Conservation (phyloP, 2,329 filamentous ascomycete genomes). For the Cercospora berteroae region DNA sequence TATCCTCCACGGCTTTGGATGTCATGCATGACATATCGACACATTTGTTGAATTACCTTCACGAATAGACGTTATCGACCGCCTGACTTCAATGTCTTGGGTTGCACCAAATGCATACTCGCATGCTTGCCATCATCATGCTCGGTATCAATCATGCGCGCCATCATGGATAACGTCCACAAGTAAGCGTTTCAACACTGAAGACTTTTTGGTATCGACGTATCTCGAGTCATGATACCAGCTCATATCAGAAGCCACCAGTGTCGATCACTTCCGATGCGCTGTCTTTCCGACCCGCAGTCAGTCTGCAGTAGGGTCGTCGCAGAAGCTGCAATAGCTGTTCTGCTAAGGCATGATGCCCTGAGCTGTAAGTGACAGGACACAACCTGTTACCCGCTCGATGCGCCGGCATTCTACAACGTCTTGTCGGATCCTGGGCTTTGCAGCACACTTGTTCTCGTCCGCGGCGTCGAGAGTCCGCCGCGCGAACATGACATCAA, state of each 20-base stretch:
- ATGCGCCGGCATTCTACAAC: neutral
- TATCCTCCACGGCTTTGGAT: slow-evolving; percentile 3
- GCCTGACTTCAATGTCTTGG: neutral
- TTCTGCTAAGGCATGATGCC: slow-evolving; percentile 4
- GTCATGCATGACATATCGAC: neutral
- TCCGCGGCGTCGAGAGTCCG: neutral
- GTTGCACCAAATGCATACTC: neutral
- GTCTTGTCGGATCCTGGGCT: neutral
- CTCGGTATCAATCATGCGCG: neutral
- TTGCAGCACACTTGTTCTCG: neutral
- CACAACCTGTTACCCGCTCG: neutral
- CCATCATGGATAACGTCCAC: neutral
- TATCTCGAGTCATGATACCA: slow-evolving; percentile 1
- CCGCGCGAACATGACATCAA: neutral
- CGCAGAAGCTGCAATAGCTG: slow-evolving; percentile 9
- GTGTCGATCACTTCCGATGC: slow-evolving; percentile 6
- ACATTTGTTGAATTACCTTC: neutral
- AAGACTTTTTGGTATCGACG: neutral
- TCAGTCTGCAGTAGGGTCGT: slow-evolving; percentile 2
- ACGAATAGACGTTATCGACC: neutral
- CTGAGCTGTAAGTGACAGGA: neutral
- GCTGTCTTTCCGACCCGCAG: neutral
- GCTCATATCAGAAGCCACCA: neutral
- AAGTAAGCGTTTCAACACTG: neutral
- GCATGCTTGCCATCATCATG: neutral